These are phyloP conservation scores for Tetrapyrgos nigripes DNA, from an alignment of 1,284 basidiomycete genomes.

Conservation along the genomic window DNA sequence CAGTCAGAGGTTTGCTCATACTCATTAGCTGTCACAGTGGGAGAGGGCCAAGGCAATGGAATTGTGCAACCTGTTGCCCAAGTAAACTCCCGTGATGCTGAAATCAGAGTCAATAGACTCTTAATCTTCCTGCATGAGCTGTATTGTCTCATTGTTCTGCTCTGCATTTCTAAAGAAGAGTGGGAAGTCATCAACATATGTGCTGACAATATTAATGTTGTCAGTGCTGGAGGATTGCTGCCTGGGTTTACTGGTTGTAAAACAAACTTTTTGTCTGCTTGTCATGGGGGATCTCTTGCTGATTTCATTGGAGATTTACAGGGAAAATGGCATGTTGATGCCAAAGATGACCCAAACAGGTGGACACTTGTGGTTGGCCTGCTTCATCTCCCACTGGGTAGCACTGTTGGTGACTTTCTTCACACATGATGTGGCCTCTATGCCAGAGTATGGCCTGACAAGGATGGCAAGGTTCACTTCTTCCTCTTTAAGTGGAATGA, in stretches of 20 bases:
- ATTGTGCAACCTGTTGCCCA: slow-evolving; percentile 15
- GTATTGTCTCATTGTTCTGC: slow-evolving; percentile 13
- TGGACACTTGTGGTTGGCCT: slow-evolving; percentile 12
- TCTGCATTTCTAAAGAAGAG: slow-evolving; percentile 16
- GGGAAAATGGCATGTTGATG: slow-evolving; percentile 11
- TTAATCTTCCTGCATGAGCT: slow-evolving; percentile 6
- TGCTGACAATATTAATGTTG: slow-evolving; percentile 9
- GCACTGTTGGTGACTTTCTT: slow-evolving; percentile 13
- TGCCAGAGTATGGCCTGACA: neutral
- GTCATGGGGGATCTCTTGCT: slow-evolving; percentile 4
- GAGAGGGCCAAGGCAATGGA: slow-evolving; percentile 13
- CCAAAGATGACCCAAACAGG: slow-evolving; percentile 6
- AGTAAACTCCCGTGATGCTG: neutral
- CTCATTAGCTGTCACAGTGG: slow-evolving; percentile 14
- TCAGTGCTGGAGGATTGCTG: slow-evolving; percentile 10
- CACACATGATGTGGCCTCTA: slow-evolving; percentile 11
- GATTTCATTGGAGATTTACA: slow-evolving; percentile 9
- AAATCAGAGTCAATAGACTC: neutral
- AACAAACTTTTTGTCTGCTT: slow-evolving; percentile 10
- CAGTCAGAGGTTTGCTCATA: slow-evolving; percentile 13
- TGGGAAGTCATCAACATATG: slow-evolving; percentile 12
- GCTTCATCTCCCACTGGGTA: slow-evolving; percentile 4
- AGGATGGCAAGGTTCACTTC: neutral
- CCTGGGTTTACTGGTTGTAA: slow-evolving; percentile 10
- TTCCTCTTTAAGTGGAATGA: slow-evolving; percentile 16